phyloP scores from a whole-genome alignment of 2,329 filamentous ascomycete species.

The Elsinoe fawcettii region DNA sequence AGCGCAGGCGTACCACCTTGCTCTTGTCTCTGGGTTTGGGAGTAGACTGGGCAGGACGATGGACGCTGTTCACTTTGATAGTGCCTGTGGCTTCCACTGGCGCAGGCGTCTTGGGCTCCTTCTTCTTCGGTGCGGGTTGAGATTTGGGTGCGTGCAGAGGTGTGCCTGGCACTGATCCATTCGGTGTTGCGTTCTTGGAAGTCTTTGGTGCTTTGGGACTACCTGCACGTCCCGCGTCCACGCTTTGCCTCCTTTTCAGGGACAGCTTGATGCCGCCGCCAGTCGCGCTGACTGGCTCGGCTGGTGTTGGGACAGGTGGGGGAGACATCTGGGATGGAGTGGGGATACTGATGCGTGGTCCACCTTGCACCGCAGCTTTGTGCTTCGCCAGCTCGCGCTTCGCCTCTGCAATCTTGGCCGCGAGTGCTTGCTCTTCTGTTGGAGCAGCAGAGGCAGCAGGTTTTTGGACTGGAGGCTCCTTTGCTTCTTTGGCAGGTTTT shows the following conservation, averaged over 20 bases:
- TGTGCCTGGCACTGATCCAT: slow-evolving; percentile 15
- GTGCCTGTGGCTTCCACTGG: slow-evolving; percentile 8
- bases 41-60: neutral
- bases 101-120: slow-evolving; percentile 3
- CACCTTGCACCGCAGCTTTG: slow-evolving; percentile 8
- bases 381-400: slow-evolving; percentile 12
- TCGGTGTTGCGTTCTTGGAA: slow-evolving; percentile 17
- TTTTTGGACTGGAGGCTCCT: neutral
- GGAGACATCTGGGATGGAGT: slow-evolving; percentile 16
- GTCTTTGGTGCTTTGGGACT: slow-evolving; percentile 26
- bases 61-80: slow-evolving; percentile 5
- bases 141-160: slow-evolving; percentile 13
- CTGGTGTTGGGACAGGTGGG: slow-evolving; percentile 17
- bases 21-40: neutral
- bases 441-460: slow-evolving; percentile 14
- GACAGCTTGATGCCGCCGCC: slow-evolving; percentile 21
- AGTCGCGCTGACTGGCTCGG: neutral
- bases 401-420: slow-evolving; percentile 11
- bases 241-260: slow-evolving; percentile 26
- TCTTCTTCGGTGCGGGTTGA: slow-evolving; percentile 12
- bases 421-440: slow-evolving; percentile 17
- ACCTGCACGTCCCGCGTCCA: slow-evolving; percentile 19
- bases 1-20: slow-evolving; percentile 7
- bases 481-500: slow-evolving; percentile 17
- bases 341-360: neutral